Conservation (phyloP, 2,329 filamentous ascomycete genomes). For the Phialophora macrospora region DNA sequence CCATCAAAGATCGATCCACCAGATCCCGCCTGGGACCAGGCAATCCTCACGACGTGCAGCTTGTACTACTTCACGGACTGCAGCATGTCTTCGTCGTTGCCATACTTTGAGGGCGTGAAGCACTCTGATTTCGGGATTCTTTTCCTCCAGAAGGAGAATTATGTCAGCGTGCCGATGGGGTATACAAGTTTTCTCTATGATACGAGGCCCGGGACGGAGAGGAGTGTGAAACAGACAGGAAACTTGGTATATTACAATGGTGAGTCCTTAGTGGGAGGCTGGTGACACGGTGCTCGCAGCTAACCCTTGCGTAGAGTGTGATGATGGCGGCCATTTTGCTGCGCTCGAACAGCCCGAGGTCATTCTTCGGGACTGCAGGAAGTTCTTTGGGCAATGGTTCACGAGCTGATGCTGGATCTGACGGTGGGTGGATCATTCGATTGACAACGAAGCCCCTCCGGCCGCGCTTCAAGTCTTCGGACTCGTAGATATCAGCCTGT, state of each 20-base stretch:
- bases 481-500: background rate
- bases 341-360: constrained; percentile 41
- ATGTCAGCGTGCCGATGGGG: constrained; percentile 48
- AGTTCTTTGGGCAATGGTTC: constrained; percentile 24
- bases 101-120: constrained; percentile 29
- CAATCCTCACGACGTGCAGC: constrained; percentile 29
- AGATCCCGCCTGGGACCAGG: constrained; percentile 18
- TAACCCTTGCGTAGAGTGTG: constrained; percentile 22
- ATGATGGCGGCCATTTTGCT: constrained; percentile 48
- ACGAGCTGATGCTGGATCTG: background rate
- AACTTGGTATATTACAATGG: constrained; percentile 47
- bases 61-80: constrained; percentile 32
- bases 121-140: constrained; percentile 28
- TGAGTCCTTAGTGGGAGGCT: background rate
- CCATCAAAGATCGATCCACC: constrained; percentile 20
- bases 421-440: background rate
- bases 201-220: constrained; percentile 46
- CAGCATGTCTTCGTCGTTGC: constrained; percentile 23
- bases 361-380: constrained; percentile 34
- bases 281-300: background rate
- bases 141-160: constrained; percentile 27
- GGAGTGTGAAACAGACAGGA: constrained; percentile 45
- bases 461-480: background rate
- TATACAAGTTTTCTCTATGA: constrained; percentile 54
- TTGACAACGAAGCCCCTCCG: background rate